phyloP scores from a whole-genome alignment of 2,329 filamentous ascomycete species.

The Alternaria sp. region DNA sequence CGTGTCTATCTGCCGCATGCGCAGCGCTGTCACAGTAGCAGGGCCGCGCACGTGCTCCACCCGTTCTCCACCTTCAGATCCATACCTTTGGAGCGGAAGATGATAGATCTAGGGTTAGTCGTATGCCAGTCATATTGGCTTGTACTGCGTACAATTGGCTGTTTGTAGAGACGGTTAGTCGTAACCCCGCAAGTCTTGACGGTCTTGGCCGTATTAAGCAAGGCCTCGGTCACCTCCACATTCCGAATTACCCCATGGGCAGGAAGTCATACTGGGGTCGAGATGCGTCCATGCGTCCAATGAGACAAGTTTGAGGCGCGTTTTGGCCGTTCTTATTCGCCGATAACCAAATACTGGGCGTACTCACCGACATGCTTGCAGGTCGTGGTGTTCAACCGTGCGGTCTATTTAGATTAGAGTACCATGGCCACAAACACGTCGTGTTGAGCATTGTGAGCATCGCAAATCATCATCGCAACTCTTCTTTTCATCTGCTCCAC shows the following conservation, averaged over 20 bases:
- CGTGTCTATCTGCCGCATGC: background rate
- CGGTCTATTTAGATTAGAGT: slow-evolving; percentile 12
- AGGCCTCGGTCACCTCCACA: slow-evolving; percentile 21
- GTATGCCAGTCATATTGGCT: background rate
- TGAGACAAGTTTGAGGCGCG: background rate
- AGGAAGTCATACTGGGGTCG: slow-evolving; percentile 9
- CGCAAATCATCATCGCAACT: background rate
- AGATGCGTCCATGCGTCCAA: slow-evolving; percentile 15
- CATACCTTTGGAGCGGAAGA: background rate
- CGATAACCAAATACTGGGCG: background rate
- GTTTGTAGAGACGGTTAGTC: background rate
- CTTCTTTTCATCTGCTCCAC: background rate
- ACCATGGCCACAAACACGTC: background rate
- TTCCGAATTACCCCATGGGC: slow-evolving; percentile 28
- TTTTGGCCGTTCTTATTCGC: background rate
- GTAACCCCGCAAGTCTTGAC: slow-evolving; percentile 11
- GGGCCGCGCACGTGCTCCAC: background rate
- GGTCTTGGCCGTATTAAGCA: slow-evolving; percentile 6
- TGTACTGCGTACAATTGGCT: background rate
- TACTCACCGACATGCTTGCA: background rate
- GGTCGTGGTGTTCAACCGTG: background rate
- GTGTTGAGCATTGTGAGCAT: background rate
- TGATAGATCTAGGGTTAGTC: background rate
- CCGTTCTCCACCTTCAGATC: background rate
- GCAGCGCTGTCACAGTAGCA: background rate